Base-by-base conservation (phyloP, 2,329 filamentous ascomycete species). In the Colletotrichum gloeosporioides region DNA sequence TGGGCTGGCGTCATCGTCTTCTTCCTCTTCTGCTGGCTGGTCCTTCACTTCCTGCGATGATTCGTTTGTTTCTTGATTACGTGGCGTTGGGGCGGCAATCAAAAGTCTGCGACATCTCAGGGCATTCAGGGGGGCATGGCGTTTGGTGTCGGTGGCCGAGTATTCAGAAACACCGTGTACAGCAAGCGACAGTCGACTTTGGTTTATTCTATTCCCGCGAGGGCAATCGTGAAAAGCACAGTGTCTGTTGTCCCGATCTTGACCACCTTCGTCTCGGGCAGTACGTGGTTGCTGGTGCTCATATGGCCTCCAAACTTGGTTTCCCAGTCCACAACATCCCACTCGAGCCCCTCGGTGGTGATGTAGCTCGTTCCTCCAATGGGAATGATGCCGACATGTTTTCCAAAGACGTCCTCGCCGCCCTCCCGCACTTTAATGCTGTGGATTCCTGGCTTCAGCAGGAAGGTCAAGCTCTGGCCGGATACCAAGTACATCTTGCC, bases 1-100 rank as follows among this genome's bases (percentile, higher is more conserved):
- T 95, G 94, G 90, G 94, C 88, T 0, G 96, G 97, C 0, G 95
- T 96, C 4, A 85, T 98, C 7, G 85, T 97, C 44, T 99, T 99
- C 85, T 95, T 99, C 81, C 82, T 91, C 49, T 99, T 99, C 83
- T 98, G 96, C 85, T 99, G 95, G 92, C 86, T 97, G 78, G 96
- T 98, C 72, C 83, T 99, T 82, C 94, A 96, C 85, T 99, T 92
- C 83, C 84, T 99, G 85, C 89, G 95, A 83, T 96, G 85, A 89
- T 32, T 27, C 31, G n/a, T 13, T 53, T n/a, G n/a, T 31, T 64
- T 53, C 10, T 53, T 53, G 10, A 15, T 53, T 53, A 53, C n/a
- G 44, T 53, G 44, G 44, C n/a, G 49, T 59, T 34, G 44, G 67
- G 29, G 25, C 27, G 55, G 53, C 25, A 31, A 53, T 44, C 18